Evolutionary conservation across 371 early-diverging fungal genomes (phyloP).

Genomic region (Ordospora colligata): DNA sequence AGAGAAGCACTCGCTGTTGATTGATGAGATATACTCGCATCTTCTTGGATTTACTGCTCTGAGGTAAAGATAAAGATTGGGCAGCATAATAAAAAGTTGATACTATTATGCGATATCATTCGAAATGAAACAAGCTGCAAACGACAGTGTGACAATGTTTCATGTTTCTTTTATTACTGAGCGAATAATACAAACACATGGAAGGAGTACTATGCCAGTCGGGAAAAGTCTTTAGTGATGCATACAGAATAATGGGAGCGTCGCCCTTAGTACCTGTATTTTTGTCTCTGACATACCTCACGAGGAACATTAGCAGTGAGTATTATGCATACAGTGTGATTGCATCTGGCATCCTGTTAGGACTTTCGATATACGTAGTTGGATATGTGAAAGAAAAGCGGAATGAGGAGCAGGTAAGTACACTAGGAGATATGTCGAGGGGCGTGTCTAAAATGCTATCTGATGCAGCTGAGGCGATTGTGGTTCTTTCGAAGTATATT

Average conservation of each 20-base stretch:
- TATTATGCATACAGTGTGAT: not conserved
- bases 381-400: not conserved
- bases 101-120: no score
- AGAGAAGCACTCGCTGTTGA: not conserved
- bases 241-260: not conserved
- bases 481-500: not conserved
- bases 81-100: not conserved
- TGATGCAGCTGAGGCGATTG: not conserved
- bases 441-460: not conserved
- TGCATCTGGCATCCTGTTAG: not conserved
- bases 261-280: not conserved
- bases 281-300: not conserved
- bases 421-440: not conserved
- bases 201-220: not conserved
- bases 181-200: not conserved
- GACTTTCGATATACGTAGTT: not conserved
- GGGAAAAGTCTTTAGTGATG: not conserved
- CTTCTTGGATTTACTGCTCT: not conserved
- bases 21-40: not conserved
- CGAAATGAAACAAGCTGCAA: no score
- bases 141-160: not conserved
- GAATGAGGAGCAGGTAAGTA: not conserved
- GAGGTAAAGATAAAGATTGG: not conserved
- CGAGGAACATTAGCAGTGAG: not conserved
- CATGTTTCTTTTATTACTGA: slow-evolving; percentile 6